Evolutionary conservation across 352 stramenopile species (phyloP).

Genomic region (Phytophthora quininea): DNA sequence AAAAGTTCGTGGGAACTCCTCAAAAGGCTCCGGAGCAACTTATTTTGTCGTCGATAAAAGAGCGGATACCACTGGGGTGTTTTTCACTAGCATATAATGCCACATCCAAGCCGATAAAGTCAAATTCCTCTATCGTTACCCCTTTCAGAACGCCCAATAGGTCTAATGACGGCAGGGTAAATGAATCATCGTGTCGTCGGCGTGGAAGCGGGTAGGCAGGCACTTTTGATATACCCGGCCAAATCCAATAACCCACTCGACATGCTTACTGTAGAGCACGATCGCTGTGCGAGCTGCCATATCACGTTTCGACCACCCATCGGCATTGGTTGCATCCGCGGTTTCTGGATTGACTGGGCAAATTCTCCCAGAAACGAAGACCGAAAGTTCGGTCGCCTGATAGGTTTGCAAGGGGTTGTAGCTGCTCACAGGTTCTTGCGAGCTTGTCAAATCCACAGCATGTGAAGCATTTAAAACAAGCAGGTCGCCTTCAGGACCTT

Average conservation of each 20-base stretch:
- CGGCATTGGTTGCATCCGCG: slow-evolving; percentile 15
- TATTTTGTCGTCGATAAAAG: slow-evolving; percentile 72
- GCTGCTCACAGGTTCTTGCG: background rate
- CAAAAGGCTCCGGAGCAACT: slow-evolving; percentile 49
- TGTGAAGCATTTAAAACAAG: slow-evolving; percentile 12
- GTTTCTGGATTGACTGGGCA: slow-evolving; percentile 28
- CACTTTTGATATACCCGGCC: slow-evolving; percentile 49
- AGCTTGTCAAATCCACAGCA: background rate
- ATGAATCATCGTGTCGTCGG: slow-evolving; percentile 2
- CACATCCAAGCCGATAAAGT: slow-evolving; percentile 68
- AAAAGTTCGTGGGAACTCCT: slow-evolving; percentile 35
- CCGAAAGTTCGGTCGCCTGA: slow-evolving; percentile 39
- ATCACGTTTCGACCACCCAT: slow-evolving; percentile 53
- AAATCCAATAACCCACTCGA: slow-evolving; percentile 80
- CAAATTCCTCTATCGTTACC: slow-evolving; percentile 60
- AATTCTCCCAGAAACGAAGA: slow-evolving; percentile 56
- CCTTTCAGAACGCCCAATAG: slow-evolving; percentile 44
- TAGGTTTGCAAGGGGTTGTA: slow-evolving; percentile 31
- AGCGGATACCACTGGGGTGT: slow-evolving; percentile 60
- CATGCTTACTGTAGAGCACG: slow-evolving; percentile 75
- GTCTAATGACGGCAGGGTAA: slow-evolving; percentile 9
- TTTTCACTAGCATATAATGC: slow-evolving; percentile 79
- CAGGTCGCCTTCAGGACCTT: slow-evolving; percentile 6
- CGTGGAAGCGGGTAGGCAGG: slow-evolving; percentile 34
- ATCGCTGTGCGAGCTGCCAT: slow-evolving; percentile 62